These are phyloP conservation scores for Salix caprea DNA, from an alignment of 345 rosid species.

Conservation along the genomic window DNA sequence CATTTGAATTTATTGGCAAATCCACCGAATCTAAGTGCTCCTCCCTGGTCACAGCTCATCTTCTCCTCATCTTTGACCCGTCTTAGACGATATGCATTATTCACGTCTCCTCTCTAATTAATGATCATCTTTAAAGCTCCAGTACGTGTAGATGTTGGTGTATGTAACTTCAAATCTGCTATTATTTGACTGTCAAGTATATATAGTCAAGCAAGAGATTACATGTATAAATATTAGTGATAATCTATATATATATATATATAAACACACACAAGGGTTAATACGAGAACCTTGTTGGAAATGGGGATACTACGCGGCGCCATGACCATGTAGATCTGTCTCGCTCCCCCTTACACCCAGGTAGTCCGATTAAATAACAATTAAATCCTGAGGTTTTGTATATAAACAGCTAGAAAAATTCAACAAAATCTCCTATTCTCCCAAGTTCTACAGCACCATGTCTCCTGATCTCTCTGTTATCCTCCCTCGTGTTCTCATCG, in stretches of 20 bases:
- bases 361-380: neutral
- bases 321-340: neutral
- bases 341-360: neutral
- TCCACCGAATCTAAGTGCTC: too few species aligned
- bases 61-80: constrained; percentile 27
- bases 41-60: neutral
- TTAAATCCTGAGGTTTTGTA: neutral
- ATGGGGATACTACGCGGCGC: constrained; percentile 19
- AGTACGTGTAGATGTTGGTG: neutral
- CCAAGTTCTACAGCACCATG: neutral
- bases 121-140: neutral
- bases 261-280: neutral
- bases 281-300: neutral
- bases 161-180: too few species aligned
- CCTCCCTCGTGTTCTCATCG: constrained; percentile 28
- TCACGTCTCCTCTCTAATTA: neutral
- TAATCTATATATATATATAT: too few species aligned
- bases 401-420: constrained; percentile 9
- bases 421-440: neutral
- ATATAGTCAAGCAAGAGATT: too few species aligned
- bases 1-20: too few species aligned
- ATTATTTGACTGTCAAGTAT: too few species aligned
- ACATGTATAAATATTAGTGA: too few species aligned
- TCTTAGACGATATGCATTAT: constrained; percentile 6
- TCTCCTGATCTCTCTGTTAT: constrained; percentile 15